Evolutionary conservation across 177 flowering plant species (phyloP).

Genomic region (Vitis hybrid): DNA sequence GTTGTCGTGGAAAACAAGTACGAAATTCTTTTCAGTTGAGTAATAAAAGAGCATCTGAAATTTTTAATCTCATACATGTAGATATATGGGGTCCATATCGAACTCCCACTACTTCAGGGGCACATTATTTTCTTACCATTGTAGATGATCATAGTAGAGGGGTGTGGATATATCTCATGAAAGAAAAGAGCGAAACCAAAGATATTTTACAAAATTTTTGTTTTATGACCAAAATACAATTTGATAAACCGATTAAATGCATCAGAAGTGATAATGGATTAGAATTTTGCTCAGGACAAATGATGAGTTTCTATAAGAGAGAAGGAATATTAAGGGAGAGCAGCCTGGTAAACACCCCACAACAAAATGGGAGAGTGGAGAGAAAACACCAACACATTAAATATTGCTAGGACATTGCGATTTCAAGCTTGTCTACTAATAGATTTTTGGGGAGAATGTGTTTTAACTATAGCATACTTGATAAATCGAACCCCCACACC

Average conservation of each 20-base stretch:
- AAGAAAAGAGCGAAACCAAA: not conserved
- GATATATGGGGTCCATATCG: constrained; percentile 1
- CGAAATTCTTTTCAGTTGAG: not conserved
- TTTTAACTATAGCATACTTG: not conserved
- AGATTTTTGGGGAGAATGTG: not conserved
- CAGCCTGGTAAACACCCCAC: not conserved
- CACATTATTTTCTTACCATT: not conserved
- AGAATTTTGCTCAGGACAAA: not conserved
- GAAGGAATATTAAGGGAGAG: not conserved
- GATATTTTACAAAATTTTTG: not conserved
- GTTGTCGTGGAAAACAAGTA: not conserved
- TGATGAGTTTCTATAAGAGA: not conserved
- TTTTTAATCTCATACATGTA: not conserved
- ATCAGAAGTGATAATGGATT: not conserved
- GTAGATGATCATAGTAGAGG: not conserved
- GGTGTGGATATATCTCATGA: not conserved
- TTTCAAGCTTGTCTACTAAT: not conserved
- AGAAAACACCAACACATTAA: not conserved
- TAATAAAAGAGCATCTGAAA: not conserved
- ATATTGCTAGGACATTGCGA: not conserved
- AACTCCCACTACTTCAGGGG: not conserved
- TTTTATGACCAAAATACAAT: not conserved
- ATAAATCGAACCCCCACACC: not conserved
- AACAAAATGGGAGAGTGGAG: not conserved
- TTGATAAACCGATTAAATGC: not conserved